Evolutionary conservation across 331 rosid genomes (phyloP).

Genomic region (Quercus tomentella): DNA sequence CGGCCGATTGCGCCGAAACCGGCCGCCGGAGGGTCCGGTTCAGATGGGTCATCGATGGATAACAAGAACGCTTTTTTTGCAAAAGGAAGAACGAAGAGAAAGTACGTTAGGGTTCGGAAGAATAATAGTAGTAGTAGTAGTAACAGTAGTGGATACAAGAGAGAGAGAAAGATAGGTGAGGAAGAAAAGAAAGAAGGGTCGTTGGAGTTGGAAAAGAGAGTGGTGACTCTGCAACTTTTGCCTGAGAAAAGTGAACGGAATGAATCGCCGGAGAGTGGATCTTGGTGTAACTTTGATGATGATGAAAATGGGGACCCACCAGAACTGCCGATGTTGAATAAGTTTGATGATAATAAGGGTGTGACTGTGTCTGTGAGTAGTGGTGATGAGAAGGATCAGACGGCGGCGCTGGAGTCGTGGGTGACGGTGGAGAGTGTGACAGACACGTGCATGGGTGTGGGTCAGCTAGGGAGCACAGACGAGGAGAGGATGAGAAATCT

Average conservation of each 20-base stretch:
- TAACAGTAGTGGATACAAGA: background rate
- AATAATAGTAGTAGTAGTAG: slow-evolving; percentile 13
- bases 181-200: background rate
- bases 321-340: background rate
- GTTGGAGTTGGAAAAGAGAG: background rate
- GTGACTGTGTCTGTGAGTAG: background rate
- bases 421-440: slow-evolving; percentile 38
- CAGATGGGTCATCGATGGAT: background rate
- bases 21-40: slow-evolving; percentile 14
- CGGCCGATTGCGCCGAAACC: slow-evolving; percentile 98
- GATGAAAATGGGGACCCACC: background rate
- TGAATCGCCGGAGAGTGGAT: slow-evolving; percentile 7
- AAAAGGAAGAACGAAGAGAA: slow-evolving; percentile 55
- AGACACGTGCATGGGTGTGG: slow-evolving; percentile 32
- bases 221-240: slow-evolving; percentile 32
- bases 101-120: slow-evolving; percentile 83
- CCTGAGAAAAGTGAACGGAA: slow-evolving; percentile 20
- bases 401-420: slow-evolving; percentile 19
- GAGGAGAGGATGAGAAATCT: slow-evolving; percentile 21
- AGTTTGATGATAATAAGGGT: background rate
- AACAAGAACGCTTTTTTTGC: slow-evolving; percentile 3
- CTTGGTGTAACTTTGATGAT: background rate
- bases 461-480: slow-evolving; percentile 24
- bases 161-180: background rate
- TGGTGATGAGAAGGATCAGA: background rate